A percentile compares a stretch with the other conserved stretches of the same genome.
These are phyloP conservation scores for Globisporangium parvum DNA, from an alignment of 352 stramenopile genomes.

Conservation along the genomic window DNA sequence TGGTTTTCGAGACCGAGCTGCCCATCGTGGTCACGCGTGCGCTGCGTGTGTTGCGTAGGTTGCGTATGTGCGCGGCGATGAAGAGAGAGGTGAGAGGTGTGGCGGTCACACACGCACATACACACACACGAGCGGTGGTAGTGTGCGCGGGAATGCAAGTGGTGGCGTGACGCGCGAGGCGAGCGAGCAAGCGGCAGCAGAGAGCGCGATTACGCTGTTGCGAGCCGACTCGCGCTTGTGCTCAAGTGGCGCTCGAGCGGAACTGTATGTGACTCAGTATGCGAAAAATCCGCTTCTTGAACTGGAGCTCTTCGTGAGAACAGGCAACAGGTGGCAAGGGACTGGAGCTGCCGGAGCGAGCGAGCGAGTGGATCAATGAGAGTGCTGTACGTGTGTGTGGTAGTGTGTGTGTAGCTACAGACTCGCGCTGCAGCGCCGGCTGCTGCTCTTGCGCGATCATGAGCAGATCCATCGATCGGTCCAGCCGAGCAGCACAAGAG, in stretches of 20 bases:
- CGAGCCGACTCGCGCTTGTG: not conserved
- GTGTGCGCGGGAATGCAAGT: no score
- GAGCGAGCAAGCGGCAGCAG: no score
- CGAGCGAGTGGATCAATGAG: no score
- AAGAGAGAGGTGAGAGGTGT: no score
- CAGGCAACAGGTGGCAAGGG: not conserved
- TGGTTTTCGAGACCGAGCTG: constrained; percentile 50
- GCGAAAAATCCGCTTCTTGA: not conserved
- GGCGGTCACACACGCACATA: no score
- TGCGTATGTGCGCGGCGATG: no score
- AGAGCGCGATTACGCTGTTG: no score
- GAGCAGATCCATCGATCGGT: constrained; percentile 4
- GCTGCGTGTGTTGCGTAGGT: not conserved
- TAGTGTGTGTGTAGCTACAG: constrained; percentile 1
- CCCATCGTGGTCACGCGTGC: constrained; percentile 1
- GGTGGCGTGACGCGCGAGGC: no score
- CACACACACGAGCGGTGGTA: no score
- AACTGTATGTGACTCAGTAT: no score
- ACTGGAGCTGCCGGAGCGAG: no score
- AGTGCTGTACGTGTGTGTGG: not conserved
- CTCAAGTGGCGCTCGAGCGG: not conserved
- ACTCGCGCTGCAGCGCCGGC: not conserved
- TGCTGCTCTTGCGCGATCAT: not conserved
- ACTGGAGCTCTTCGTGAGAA: not conserved
- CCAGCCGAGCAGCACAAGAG: not conserved